Conservation (phyloP, 257 asterid species). For the Ballota nigra region DNA sequence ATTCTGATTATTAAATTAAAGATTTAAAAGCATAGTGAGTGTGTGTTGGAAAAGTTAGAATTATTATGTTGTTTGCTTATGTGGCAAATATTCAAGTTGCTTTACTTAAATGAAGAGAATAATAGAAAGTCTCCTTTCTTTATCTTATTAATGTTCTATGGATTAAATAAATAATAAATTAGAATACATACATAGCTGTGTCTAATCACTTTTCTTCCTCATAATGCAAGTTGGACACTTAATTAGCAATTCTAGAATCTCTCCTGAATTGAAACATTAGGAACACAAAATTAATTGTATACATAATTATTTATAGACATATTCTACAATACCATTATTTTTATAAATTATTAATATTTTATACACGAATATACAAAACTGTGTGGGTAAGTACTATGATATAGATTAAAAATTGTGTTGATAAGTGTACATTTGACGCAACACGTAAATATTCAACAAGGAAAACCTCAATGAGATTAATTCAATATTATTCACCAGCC, state of each 20-base stretch:
- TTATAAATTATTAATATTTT: no score
- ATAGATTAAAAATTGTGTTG: no score
- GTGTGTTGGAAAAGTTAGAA: conserved; percentile 35
- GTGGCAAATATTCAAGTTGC: conserved; percentile 38
- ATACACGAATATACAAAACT: no score
- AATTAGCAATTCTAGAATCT: background rate
- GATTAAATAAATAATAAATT: background rate
- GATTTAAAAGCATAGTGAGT: conserved; percentile 20
- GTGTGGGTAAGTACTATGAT: no score
- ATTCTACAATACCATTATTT: no score
- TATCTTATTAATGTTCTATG: conserved; percentile 4
- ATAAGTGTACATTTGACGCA: no score
- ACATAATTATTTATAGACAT: no score
- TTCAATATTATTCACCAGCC: no score
- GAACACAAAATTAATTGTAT: background rate
- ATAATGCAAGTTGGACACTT: background rate
- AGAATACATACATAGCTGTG: background rate
- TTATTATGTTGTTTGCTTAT: conserved; percentile 35
- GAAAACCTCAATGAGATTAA: no score
- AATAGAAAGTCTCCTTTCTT: conserved; percentile 22
- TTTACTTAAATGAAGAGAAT: conserved; percentile 30
- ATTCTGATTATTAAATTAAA: conserved; percentile 12
- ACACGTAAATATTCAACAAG: no score
- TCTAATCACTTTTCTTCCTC: background rate
- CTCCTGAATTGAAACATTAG: background rate